Evolutionary conservation across 768 basidiomycete genomes (phyloP).

Genomic region (Kwoniella newhampshirensis): DNA sequence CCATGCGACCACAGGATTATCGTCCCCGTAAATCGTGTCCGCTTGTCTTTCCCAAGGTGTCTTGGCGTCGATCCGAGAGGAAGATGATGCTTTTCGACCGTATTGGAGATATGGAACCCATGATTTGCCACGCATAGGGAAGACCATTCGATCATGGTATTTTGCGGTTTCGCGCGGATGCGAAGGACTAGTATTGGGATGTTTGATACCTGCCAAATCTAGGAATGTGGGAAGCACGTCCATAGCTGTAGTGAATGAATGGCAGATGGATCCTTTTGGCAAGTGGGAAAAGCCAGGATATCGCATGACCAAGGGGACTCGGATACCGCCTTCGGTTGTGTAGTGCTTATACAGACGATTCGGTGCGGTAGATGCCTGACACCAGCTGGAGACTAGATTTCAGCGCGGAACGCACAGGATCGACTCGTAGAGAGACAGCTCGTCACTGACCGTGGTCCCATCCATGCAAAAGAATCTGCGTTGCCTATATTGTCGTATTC

Average conservation of each 20-base stretch:
- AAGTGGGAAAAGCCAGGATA: slow-evolving; percentile 23
- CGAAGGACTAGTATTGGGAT: slow-evolving; percentile 1
- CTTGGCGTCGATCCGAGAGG: background rate
- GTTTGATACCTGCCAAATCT: background rate
- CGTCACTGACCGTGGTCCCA: slow-evolving; percentile 27
- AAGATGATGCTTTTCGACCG: background rate
- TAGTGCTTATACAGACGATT: slow-evolving; percentile 38
- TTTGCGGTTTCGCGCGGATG: background rate
- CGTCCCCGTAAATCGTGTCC: background rate
- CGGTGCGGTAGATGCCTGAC: slow-evolving; percentile 49
- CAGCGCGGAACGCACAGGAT: too few relatives aligned
- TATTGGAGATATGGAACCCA: slow-evolving; percentile 22
- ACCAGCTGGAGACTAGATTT: slow-evolving; percentile 40
- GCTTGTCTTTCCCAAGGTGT: background rate
- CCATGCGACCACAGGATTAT: slow-evolving; percentile 4
- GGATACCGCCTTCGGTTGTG: slow-evolving; percentile 33
- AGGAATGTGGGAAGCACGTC: slow-evolving; percentile 47
- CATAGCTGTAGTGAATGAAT: slow-evolving; percentile 49
- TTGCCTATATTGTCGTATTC: slow-evolving; percentile 36
- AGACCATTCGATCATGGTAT: slow-evolving; percentile 1
- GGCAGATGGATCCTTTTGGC: slow-evolving; percentile 8
- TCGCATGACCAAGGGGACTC: slow-evolving; percentile 40
- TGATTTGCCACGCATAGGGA: slow-evolving; percentile 29
- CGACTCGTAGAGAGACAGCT: too few relatives aligned
- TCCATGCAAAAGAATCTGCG: slow-evolving; percentile 18